Evolutionary conservation across 768 basidiomycete species (phyloP).

Genomic region (Suillus fuscotomentosus): DNA sequence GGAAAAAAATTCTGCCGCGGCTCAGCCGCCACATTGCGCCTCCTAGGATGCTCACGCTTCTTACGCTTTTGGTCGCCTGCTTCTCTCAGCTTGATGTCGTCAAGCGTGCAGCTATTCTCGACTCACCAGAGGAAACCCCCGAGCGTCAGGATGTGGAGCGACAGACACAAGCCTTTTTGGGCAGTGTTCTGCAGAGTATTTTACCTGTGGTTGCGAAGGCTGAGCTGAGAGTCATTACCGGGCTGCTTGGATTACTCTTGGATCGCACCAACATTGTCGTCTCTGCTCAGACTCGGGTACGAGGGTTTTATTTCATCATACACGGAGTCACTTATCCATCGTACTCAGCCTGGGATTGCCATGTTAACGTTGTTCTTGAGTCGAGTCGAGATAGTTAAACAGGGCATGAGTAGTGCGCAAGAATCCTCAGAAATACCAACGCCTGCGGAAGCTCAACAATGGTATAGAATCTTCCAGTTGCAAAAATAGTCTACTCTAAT

Average conservation of each 20-base stretch:
- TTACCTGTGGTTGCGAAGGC: slow-evolving; percentile 78
- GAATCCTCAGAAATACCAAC: slow-evolving; percentile 59
- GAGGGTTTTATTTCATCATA: slow-evolving; percentile 23
- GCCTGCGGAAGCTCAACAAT: slow-evolving; percentile 76
- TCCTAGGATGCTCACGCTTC: slow-evolving; percentile 78
- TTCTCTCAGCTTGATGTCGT: slow-evolving; percentile 95
- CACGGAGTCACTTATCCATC: slow-evolving; percentile 5
- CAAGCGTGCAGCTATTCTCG: slow-evolving; percentile 69
- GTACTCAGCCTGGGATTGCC: slow-evolving; percentile 79
- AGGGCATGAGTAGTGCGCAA: slow-evolving; percentile 51
- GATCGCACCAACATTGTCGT: slow-evolving; percentile 73
- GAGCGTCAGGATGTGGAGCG: slow-evolving; percentile 72
- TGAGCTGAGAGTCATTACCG: slow-evolving; percentile 78
- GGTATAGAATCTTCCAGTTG: slow-evolving; percentile 42
- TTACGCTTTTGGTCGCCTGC: slow-evolving; percentile 91
- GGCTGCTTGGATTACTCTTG: slow-evolving; percentile 79
- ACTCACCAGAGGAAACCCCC: slow-evolving; percentile 57
- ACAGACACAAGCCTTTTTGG: slow-evolving; percentile 90
- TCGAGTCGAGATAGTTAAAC: slow-evolving; percentile 90
- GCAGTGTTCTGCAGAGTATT: slow-evolving; percentile 84
- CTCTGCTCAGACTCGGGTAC: slow-evolving; percentile 79
- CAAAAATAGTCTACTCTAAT: neutral
- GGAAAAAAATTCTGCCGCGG: slow-evolving; percentile 89
- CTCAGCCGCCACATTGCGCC: slow-evolving; percentile 80
- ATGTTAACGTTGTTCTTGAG: slow-evolving; percentile 89